phyloP scores from a whole-genome alignment of 208 protist species.

The Lotmaria passim region DNA sequence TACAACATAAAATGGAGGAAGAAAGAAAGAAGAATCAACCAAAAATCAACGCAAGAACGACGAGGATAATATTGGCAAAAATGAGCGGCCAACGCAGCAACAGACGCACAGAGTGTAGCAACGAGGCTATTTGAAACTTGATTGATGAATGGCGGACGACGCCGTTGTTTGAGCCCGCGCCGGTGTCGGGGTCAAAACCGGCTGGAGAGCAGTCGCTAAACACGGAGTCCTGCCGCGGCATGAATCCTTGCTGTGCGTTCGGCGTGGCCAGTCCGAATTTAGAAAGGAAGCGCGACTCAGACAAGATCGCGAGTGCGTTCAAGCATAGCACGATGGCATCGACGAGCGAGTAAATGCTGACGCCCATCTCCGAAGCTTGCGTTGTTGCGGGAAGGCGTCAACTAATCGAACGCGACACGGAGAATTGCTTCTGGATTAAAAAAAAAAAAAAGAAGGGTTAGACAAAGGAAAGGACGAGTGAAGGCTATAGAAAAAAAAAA shows the following conservation, averaged over 20 bases:
- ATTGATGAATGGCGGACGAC: slow-evolving; percentile 6
- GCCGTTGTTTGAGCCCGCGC: slow-evolving; percentile 2
- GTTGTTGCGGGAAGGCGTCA: no score
- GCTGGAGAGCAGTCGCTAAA: slow-evolving; percentile 29
- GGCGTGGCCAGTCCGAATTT: slow-evolving; percentile 72
- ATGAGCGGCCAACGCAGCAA: slow-evolving; percentile 85
- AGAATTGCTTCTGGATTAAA: no score
- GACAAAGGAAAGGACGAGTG: no score
- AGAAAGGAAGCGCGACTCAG: slow-evolving; percentile 78
- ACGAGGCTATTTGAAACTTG: slow-evolving; percentile 56
- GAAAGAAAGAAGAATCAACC: slow-evolving; percentile 36
- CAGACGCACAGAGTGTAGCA: slow-evolving; percentile 78
- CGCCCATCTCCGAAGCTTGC: slow-evolving; percentile 51
- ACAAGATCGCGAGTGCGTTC: slow-evolving; percentile 87
- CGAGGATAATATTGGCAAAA: slow-evolving; percentile 70
- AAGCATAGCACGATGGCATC: slow-evolving; percentile 61
- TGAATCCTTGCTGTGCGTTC: slow-evolving; percentile 16
- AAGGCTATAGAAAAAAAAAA: no score
- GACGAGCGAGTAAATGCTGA: slow-evolving; percentile 70
- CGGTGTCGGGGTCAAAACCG: slow-evolving; percentile 26
- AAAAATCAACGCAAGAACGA: slow-evolving; percentile 72
- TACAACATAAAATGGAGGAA: slow-evolving; percentile 10
- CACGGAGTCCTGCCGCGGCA: slow-evolving; percentile 16
- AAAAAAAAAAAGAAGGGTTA: slow-evolving; percentile 5
- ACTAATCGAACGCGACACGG: no score